These are phyloP conservation scores for Emmonsiellopsis sp. DNA, from an alignment of 2,329 filamentous ascomycete genomes.

Conservation along the genomic window DNA sequence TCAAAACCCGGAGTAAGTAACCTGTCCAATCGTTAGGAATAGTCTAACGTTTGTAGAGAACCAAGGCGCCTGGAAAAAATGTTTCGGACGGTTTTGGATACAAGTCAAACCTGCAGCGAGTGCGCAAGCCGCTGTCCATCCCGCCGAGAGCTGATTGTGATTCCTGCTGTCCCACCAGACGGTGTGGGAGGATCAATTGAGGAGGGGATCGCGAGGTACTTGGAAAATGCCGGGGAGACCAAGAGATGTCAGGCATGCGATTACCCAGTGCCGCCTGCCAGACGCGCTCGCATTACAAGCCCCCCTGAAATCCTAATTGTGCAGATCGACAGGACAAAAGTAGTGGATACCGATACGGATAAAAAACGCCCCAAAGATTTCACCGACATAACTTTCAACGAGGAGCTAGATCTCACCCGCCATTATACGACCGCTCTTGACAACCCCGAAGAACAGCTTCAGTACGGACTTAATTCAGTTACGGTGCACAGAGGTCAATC, in stretches of 20 bases:
- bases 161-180: too few species aligned
- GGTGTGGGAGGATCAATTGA: not conserved
- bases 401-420: constrained; percentile 9
- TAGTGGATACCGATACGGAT: not conserved
- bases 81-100: not conserved
- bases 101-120: not conserved
- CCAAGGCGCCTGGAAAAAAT: not conserved
- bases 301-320: constrained; percentile 12
- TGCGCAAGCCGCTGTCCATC: not conserved
- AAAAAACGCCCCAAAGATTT: not conserved
- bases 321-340: constrained; percentile 6
- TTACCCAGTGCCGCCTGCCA: not conserved
- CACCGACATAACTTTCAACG: constrained; percentile 4
- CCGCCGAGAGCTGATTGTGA: not conserved
- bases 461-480: constrained; percentile 7
- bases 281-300: constrained; percentile 6
- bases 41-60: not conserved
- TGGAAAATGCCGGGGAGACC: not conserved
- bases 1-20: not conserved
- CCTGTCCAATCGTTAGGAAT: not conserved
- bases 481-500: constrained; percentile 4
- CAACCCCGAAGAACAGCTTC: not conserved
- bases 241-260: not conserved
- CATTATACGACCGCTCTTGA: not conserved
- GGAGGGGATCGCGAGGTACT: not conserved